Conservation (phyloP, 441 rosid species). For the Populus hybrid region DNA sequence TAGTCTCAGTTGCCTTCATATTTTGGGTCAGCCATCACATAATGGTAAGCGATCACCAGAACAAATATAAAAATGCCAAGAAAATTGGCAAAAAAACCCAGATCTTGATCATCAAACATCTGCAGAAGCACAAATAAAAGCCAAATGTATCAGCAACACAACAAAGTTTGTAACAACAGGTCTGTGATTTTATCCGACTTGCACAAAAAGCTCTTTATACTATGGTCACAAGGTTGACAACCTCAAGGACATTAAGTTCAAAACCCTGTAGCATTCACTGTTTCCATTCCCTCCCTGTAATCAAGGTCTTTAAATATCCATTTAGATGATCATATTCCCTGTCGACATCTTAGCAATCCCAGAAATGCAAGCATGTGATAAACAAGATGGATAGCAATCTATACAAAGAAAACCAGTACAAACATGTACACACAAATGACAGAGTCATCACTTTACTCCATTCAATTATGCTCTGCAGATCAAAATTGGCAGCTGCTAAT, state of each 20-base stretch:
- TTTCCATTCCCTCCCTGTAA: not conserved
- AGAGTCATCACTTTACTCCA: not conserved
- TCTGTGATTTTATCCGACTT: not conserved
- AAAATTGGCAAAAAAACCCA: conserved; percentile 72
- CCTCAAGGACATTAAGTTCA: too few relatives aligned
- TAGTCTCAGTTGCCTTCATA: conserved; percentile 46
- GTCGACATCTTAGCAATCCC: not conserved
- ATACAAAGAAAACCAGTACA: not conserved
- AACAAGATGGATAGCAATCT: not conserved
- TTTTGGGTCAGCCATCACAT: conserved; percentile 80
- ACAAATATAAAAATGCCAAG: conserved; percentile 78
- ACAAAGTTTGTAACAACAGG: not conserved
- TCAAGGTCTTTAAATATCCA: not conserved
- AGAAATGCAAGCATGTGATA: not conserved
- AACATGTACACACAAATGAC: not conserved
- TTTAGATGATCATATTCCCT: not conserved
- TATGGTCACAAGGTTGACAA: not conserved
- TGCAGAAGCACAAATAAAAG: conserved; percentile 29
- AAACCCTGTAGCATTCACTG: too few relatives aligned
- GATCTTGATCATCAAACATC: conserved; percentile 84
- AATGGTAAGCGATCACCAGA: conserved; percentile 77
- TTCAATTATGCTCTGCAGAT: not conserved
- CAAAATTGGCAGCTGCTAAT: not conserved
- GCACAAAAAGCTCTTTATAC: not conserved
- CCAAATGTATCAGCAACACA: conserved; percentile 1